phyloP scores from a whole-genome alignment of 2,329 filamentous ascomycete species.

The Ceratocystiopsis sp. region DNA sequence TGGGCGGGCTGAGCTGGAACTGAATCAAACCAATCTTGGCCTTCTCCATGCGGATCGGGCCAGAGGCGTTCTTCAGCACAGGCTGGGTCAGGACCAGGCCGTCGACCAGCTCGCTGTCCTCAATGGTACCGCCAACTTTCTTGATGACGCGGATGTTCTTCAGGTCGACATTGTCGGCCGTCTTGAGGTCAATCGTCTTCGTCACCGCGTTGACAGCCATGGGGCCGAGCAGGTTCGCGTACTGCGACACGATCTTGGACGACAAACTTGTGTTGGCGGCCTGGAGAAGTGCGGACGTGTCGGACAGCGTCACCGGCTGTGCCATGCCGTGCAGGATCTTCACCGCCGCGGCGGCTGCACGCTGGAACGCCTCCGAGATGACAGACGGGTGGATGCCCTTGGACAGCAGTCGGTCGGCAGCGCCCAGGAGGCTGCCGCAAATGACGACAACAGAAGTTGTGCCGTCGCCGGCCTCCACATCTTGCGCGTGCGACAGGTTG shows the following conservation, averaged over 20 bases:
- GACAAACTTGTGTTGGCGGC: constrained; percentile 93
- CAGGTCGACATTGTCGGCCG: constrained; percentile 88
- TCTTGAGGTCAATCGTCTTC: constrained; percentile 90
- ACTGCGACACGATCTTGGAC: constrained; percentile 96
- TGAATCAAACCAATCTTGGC: constrained; percentile 92
- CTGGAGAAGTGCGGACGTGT: constrained; percentile 81
- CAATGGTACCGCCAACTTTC: constrained; percentile 94
- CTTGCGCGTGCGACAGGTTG: constrained; percentile 89
- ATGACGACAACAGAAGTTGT: constrained; percentile 98
- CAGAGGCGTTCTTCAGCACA: constrained; percentile 84
- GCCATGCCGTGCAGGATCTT: constrained; percentile 89
- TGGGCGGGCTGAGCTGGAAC: constrained; percentile 95
- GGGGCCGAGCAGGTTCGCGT: constrained; percentile 84
- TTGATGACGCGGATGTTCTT: constrained; percentile 95
- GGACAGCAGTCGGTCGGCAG: constrained; percentile 73
- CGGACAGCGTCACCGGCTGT: constrained; percentile 73
- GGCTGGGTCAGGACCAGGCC: constrained; percentile 83
- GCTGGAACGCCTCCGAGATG: constrained; percentile 94
- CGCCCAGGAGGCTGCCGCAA: constrained; percentile 83
- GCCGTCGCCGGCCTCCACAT: constrained; percentile 95
- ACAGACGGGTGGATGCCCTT: constrained; percentile 97
- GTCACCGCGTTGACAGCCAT: constrained; percentile 97
- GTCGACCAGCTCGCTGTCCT: constrained; percentile 94
- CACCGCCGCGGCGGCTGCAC: constrained; percentile 78
- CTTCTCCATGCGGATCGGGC: constrained; percentile 89